These are phyloP conservation scores for Santalum album DNA, from an alignment of 164 flowering plant species.

Conservation along the genomic window DNA sequence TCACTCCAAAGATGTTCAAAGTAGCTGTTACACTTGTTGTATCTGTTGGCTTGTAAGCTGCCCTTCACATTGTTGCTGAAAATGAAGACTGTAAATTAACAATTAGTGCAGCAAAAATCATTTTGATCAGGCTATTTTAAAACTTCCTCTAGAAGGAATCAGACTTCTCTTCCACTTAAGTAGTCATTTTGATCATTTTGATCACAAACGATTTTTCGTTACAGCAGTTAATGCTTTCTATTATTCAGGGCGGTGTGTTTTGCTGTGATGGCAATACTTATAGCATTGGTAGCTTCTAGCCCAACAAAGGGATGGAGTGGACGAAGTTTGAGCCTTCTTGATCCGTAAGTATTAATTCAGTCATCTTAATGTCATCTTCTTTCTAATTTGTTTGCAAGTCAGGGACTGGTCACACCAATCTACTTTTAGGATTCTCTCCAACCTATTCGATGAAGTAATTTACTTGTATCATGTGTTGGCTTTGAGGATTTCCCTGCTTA, in stretches of 20 bases:
- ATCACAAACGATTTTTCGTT: too few species aligned
- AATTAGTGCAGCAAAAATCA: too few species aligned
- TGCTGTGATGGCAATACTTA: conserved; percentile 69
- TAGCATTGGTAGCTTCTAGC: conserved; percentile 94
- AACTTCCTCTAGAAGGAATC: too few species aligned
- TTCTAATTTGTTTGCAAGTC: too few species aligned
- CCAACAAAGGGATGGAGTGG: conserved; percentile 99
- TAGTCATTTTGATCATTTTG: too few species aligned
- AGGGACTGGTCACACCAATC: too few species aligned
- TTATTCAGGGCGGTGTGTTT: conserved; percentile 68
- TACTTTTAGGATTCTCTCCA: too few species aligned
- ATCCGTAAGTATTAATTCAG: conserved; percentile 62
- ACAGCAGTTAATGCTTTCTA: too few species aligned
- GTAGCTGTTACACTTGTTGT: conserved; percentile 92
- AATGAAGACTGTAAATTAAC: background rate
- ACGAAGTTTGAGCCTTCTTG: conserved; percentile 92
- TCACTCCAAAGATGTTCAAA: conserved; percentile 90
- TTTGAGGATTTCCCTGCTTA: too few species aligned
- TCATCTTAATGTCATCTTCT: conserved; percentile 4
- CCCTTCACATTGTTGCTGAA: background rate
- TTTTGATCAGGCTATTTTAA: background rate
- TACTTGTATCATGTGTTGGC: too few species aligned
- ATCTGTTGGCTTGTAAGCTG: conserved; percentile 80
- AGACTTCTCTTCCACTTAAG: too few species aligned
- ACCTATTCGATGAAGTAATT: too few species aligned